phyloP scores from a whole-genome alignment of 176 grass and related monocot genomes.

The Phragmites australis region DNA sequence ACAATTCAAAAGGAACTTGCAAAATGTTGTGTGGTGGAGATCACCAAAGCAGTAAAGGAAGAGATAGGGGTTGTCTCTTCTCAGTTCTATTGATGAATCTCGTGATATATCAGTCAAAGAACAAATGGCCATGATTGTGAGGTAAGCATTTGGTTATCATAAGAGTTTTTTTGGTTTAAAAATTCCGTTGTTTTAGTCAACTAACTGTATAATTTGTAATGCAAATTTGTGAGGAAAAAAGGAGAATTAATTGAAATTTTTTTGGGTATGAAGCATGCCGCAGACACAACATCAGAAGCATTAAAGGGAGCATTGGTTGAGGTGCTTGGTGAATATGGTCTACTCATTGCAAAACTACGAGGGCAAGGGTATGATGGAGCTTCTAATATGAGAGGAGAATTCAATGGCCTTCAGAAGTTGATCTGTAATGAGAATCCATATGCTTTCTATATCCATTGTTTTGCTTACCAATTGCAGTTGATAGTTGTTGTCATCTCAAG shows the following conservation, averaged over 20 bases:
- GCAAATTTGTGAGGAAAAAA: not conserved
- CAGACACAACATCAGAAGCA: not conserved
- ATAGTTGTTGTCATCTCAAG: not conserved
- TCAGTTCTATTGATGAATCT: not conserved
- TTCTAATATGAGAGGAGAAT: not conserved
- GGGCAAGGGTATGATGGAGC: not conserved
- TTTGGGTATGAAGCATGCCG: not conserved
- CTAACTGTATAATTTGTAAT: not conserved
- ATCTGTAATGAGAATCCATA: not conserved
- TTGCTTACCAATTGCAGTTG: not conserved
- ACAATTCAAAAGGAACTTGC: conserved; percentile 1
- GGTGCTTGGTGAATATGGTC: not conserved
- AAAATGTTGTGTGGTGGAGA: not conserved
- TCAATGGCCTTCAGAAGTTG: not conserved
- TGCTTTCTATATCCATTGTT: not conserved
- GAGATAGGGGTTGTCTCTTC: not conserved
- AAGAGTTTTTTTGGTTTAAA: not conserved
- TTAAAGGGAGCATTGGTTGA: not conserved
- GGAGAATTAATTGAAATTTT: not conserved
- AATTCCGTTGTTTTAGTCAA: not conserved
- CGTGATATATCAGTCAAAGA: not conserved
- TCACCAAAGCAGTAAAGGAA: not conserved
- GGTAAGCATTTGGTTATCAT: not conserved
- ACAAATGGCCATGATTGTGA: not conserved
- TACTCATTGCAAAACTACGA: not conserved